Evolutionary conservation across 371 early-diverging fungal genomes (phyloP).

Genomic region (Rhizopus stolonifer): DNA sequence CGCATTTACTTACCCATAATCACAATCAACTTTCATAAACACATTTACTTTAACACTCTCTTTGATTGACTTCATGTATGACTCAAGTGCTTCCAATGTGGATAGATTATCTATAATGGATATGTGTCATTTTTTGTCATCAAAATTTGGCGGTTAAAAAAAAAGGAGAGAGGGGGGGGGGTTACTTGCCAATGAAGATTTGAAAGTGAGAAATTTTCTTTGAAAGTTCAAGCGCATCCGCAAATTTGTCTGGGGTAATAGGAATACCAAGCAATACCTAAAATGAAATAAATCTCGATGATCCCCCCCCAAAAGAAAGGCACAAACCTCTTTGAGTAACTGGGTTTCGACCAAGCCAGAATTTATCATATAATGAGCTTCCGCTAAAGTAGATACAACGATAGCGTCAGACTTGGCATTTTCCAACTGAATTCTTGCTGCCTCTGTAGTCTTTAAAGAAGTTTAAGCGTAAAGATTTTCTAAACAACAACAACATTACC

Average conservation of each 20-base stretch:
- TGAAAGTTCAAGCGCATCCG: constrained; percentile 26
- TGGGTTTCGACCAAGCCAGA: constrained; percentile 24
- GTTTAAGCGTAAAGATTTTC: not conserved
- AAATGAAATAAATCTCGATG: not conserved
- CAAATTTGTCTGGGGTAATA: constrained; percentile 41
- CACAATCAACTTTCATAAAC: constrained; percentile 44
- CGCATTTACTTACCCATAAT: constrained; percentile 31
- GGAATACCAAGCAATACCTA: constrained; percentile 42
- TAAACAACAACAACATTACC: constrained; percentile 16
- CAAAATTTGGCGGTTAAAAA: too few relatives aligned
- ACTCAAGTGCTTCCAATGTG: constrained; percentile 41
- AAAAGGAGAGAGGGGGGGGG: too few relatives aligned
- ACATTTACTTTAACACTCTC: constrained; percentile 21
- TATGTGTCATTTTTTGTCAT: not conserved
- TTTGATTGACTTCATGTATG: constrained; percentile 9
- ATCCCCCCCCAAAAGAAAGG: not conserved
- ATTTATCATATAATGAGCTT: constrained; percentile 36
- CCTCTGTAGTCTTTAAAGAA: constrained; percentile 35
- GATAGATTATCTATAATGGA: constrained; percentile 25
- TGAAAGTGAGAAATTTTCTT: constrained; percentile 27
- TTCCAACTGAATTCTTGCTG: constrained; percentile 35
- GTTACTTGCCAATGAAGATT: constrained; percentile 36
- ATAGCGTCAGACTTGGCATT: constrained; percentile 37
- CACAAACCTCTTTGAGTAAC: constrained; percentile 31
- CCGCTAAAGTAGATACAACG: constrained; percentile 46